phyloP scores from a whole-genome alignment of 169 alveolate species.

The Plasmodium vinckei region DNA sequence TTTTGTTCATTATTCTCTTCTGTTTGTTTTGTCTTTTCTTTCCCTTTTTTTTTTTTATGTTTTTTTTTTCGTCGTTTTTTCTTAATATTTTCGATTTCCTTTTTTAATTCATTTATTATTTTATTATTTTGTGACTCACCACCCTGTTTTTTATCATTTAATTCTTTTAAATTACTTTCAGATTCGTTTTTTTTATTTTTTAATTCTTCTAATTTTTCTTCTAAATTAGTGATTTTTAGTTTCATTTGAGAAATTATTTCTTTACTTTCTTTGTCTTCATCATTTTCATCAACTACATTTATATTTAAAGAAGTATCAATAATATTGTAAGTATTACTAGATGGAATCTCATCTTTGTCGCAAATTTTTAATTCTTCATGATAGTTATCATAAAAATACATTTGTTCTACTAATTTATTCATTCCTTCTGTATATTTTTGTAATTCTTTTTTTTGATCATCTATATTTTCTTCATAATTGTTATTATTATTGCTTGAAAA shows the following conservation, averaged over 20 bases:
- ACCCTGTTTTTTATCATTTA: constrained; percentile 13
- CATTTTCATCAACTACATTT: constrained; percentile 35
- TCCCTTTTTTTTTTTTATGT: constrained; percentile 2
- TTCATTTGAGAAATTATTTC: constrained; percentile 43
- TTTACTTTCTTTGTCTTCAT: constrained; percentile 8
- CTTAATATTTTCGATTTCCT: constrained; percentile 37
- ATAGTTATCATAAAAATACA: constrained; percentile 66
- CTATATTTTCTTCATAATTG: constrained; percentile 2
- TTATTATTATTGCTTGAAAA: constrained; percentile 48
- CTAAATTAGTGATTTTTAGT: constrained; percentile 32
- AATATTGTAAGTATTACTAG: constrained; percentile 16
- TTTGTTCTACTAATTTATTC: constrained; percentile 67
- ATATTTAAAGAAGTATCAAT: constrained; percentile 70
- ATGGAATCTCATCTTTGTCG: constrained; percentile 7
- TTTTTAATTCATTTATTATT: constrained; percentile 41
- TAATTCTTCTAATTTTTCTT: constrained; percentile 48
- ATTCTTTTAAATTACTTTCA: background rate
- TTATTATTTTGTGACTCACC: constrained; percentile 4
- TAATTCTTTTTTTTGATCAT: constrained; percentile 19
- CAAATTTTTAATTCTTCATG: constrained; percentile 48
- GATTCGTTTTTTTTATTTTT: constrained; percentile 10
- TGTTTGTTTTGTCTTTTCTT: background rate
- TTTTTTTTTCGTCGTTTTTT: constrained; percentile 10
- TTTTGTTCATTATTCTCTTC: constrained; percentile 14
- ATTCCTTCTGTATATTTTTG: constrained; percentile 54